A percentile compares a stretch with the other conserved stretches of the same genome.
Conservation (phyloP, 2,329 filamentous ascomycete genomes). For the Fusarium veterinarium region DNA sequence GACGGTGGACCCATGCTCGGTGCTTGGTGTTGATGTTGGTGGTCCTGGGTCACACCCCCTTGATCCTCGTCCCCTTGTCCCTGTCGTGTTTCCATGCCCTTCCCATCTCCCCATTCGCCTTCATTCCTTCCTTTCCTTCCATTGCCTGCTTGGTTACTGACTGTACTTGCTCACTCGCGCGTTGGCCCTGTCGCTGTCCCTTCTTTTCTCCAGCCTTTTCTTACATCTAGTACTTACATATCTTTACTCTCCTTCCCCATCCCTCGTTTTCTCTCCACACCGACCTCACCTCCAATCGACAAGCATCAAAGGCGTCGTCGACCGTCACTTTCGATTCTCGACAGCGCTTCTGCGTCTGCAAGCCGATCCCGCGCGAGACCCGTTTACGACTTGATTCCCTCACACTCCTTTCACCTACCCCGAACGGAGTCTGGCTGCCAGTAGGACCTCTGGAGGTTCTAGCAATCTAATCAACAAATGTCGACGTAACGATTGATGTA, state of each 20-base stretch:
- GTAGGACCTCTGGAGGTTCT: slow-evolving; percentile 48
- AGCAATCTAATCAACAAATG: slow-evolving; percentile 47
- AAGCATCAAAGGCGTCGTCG: slow-evolving; percentile 50
- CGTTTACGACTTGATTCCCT: slow-evolving; percentile 31
- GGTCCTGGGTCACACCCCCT: slow-evolving; percentile 32
- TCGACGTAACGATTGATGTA: slow-evolving; percentile 47
- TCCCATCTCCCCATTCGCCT: slow-evolving; percentile 47
- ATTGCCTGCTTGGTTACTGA: slow-evolving; percentile 13
- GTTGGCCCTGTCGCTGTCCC: slow-evolving; percentile 47
- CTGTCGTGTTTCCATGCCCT: slow-evolving; percentile 51
- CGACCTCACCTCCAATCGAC: slow-evolving; percentile 48
- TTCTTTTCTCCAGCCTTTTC: slow-evolving; percentile 47
- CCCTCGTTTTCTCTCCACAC: slow-evolving; percentile 43
- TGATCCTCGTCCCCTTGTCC: slow-evolving; percentile 43
- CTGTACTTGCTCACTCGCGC: not conserved
- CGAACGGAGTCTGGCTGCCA: slow-evolving; percentile 42
- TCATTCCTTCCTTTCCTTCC: slow-evolving; percentile 46
- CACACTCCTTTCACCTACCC: slow-evolving; percentile 29
- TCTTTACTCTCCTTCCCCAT: slow-evolving; percentile 39
- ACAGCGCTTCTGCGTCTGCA: slow-evolving; percentile 45
- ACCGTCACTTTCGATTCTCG: slow-evolving; percentile 47
- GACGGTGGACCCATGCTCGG: slow-evolving; percentile 12
- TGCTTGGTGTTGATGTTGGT: not conserved
- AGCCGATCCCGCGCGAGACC: slow-evolving; percentile 39
- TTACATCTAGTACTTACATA: slow-evolving; percentile 40